These are phyloP conservation scores for Botryotinia convoluta DNA, from an alignment of 2,329 filamentous ascomycete genomes.

Conservation along the genomic window DNA sequence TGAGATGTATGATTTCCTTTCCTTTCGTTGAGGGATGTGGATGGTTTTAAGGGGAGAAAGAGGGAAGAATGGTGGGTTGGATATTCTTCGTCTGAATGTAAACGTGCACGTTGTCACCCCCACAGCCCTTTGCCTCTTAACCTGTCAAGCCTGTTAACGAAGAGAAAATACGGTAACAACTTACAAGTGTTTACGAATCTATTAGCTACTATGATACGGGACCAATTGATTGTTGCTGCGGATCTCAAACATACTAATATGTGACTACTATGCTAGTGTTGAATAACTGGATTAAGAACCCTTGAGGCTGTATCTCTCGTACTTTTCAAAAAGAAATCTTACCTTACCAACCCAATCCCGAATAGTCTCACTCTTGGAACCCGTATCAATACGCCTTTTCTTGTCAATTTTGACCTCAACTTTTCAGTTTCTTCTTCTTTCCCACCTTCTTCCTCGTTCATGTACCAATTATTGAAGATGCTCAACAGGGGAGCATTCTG, in stretches of 20 bases:
- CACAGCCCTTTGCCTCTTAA: slow-evolving; percentile 6
- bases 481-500: slow-evolving; percentile 4
- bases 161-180: not conserved
- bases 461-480: slow-evolving; percentile 6
- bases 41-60: slow-evolving; percentile 15
- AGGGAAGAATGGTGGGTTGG: slow-evolving; percentile 1
- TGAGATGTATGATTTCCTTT: not conserved
- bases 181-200: slow-evolving; percentile 11
- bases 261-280: not conserved
- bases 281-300: not conserved
- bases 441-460: not conserved
- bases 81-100: slow-evolving; percentile 14
- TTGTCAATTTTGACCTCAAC: not conserved
- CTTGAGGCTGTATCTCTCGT: slow-evolving; percentile 3
- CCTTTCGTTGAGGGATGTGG: slow-evolving; percentile 12
- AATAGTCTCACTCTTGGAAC: not conserved
- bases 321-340: not conserved
- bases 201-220: slow-evolving; percentile 1
- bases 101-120: slow-evolving; percentile 14
- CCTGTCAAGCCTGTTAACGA: not conserved
- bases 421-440: not conserved
- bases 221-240: not conserved
- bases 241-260: not conserved
- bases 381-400: not conserved
- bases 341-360: not conserved